A percentile compares a stretch with the other conserved stretches of the same genome.
phyloP scores from a whole-genome alignment of 1,284 basidiomycete species.

The Cystobasidium slooffiae region DNA sequence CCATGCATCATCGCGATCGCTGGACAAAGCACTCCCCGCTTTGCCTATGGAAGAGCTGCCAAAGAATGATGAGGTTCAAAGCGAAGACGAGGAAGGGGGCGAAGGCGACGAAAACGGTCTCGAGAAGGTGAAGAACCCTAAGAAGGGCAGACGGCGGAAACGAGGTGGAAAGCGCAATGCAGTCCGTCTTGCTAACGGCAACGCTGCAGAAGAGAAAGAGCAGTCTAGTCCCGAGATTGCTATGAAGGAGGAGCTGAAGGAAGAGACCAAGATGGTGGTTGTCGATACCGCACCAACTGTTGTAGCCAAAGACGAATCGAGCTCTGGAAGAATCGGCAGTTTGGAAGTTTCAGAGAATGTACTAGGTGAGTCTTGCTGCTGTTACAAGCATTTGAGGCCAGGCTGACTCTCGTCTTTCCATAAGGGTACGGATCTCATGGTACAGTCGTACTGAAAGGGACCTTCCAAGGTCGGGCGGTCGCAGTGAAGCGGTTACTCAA shows the following conservation, averaged over 20 bases:
- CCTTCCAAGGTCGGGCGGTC: conserved; percentile 91
- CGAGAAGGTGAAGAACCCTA: conserved; percentile 60
- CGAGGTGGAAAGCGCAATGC: conserved; percentile 15
- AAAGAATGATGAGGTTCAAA: conserved; percentile 2
- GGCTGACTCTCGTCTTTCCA: not conserved
- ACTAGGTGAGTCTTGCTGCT: conserved; percentile 48
- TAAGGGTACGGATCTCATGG: conserved; percentile 91
- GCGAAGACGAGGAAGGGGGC: conserved; percentile 54
- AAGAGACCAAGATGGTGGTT: not conserved
- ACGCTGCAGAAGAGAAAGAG: conserved; percentile 3
- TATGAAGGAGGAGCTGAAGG: not conserved
- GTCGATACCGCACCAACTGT: conserved; percentile 2
- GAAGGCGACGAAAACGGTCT: conserved; percentile 69
- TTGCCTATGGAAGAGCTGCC: conserved; percentile 26
- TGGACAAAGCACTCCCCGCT: conserved; percentile 39
- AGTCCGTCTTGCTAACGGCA: not conserved
- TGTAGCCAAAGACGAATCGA: conserved; percentile 11
- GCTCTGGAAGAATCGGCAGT: conserved; percentile 46
- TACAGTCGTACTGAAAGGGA: conserved; percentile 91
- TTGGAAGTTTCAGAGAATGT: conserved; percentile 52
- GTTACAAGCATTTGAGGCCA: not conserved
- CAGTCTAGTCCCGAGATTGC: conserved; percentile 5
- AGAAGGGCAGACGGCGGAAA: conserved; percentile 61
- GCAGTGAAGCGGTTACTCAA: conserved; percentile 94
- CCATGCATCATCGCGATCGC: conserved; percentile 22